Evolutionary conservation across 257 asterid genomes (phyloP), one percentile per base, ranked within the genome.

Genomic region (Perilla frutescens): DNA sequence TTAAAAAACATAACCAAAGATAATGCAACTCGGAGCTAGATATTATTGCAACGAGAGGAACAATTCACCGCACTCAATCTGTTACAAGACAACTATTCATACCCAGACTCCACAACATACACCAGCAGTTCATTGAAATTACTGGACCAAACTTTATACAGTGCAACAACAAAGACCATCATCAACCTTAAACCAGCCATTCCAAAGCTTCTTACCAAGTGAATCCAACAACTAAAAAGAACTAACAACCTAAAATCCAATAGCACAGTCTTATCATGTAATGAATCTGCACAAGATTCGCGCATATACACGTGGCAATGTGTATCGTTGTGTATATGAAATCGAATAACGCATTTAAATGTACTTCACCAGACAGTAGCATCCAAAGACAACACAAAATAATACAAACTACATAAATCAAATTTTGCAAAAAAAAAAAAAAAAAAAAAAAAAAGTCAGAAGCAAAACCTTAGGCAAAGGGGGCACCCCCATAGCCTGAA

Each of bases 391-490:
- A 44, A 44, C 7, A 44, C 12, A 8, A 5, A 13, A 49, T 1
- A 31, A 40, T 8, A 47, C 31, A 57, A 56, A 3, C 40, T 10
- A 44, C 3, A 73, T 40, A 40, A 47, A 55, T 26, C 34, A 57
- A 74, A 40, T 10, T 34, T 74, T 65, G 12, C 55, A 31, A 9
- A 50, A 11, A 0, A 57, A 55, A 44, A 36, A 1, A 0, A 57
- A 55, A 44, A 36, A 1, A 29, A 4, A 67, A 12, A 14, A 8
- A 2, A 29, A 12, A 80, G 56, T 32, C 32, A 63, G 62, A 70
- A 37, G 61, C 85, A 93, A 44, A 66, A 93, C 99, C 99, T 95
- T 95, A 15, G 99, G 99, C 62, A 95, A 82, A 68, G 98, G 96
- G 72, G 99, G 98, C 34, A 95, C 94, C 0, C 94, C 92, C 85